Base-by-base conservation (phyloP, 306 rosid genomes). In the Prunus fruticosa region DNA sequence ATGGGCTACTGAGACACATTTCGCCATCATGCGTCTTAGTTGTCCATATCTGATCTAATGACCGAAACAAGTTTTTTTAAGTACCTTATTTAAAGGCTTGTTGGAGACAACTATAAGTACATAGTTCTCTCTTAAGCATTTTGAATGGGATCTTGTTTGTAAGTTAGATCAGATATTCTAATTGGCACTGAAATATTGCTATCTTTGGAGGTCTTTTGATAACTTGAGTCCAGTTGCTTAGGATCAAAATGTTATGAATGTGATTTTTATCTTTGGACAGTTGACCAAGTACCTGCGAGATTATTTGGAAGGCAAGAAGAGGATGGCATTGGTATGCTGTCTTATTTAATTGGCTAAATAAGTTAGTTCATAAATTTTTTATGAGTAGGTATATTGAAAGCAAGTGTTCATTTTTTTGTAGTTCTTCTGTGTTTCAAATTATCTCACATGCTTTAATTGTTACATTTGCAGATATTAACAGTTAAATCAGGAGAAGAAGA, bases 241-340 rank as follows among this genome's bases (percentile, higher is more conserved):
- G 66, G 52, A 72, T 32, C 10, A 43, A 58, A n/a, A 18, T 58
- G 67, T 43, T 72, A 57, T 54, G 58, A 50, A 72, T 43, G 43
- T 78, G 73, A 68, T 52, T 76, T 80, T 53, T 45, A 8, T 75
- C 43, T 78, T 11, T 19, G 25, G 65, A 75, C 94, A 94, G 98
- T 81, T 94, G 80, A 94, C 97, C 72, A 91, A 87, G 84, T 94
- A 87, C 71, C 78, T 94, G 64, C 86, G 98, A 83, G 97, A 91
- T 71, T 94, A 94, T 83, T 78, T 94, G 85, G 97, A 88, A 82
- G 98, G 98, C 78, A 94, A 89, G 91, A 94, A 90, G 88, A 91
- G 98, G 79, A 91, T 94, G 97, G 32, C 91, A 72, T 80, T 94
- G 97, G 98, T 94, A 87, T 23, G 85, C 64, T 53, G 70, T 81